A percentile compares a stretch with the other conserved stretches of the same genome.
Evolutionary conservation across 257 asterid species (phyloP).

Genomic region (Thymus mandschuricus): DNA sequence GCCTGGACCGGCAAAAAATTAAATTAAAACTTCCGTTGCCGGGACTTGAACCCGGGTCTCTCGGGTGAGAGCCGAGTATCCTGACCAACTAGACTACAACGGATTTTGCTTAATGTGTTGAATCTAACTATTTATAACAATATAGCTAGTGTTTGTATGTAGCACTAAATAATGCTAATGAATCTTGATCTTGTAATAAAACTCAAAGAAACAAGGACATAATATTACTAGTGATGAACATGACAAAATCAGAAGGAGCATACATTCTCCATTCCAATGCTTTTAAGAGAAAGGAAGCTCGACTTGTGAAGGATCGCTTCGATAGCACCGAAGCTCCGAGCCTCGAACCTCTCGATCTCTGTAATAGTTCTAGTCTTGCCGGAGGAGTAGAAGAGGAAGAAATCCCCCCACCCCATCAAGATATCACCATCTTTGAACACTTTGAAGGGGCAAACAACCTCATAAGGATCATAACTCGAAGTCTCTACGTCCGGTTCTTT

Average conservation of each 20-base stretch:
- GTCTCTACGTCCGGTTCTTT: background rate
- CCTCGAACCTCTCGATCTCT: background rate
- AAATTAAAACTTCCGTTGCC: slow-evolving; percentile 70
- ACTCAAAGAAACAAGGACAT: too few species aligned
- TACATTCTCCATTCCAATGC: slow-evolving; percentile 27
- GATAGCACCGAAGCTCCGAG: background rate
- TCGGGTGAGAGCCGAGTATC: slow-evolving; percentile 99
- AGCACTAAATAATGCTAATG: too few species aligned
- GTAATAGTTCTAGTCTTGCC: background rate
- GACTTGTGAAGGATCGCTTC: slow-evolving; percentile 30
- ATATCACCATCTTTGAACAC: slow-evolving; percentile 10
- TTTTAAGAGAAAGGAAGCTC: slow-evolving; percentile 41
- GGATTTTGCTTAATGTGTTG: slow-evolving; percentile 30
- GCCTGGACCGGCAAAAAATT: background rate
- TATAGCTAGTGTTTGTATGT: too few species aligned
- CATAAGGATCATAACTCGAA: background rate
- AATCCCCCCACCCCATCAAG: background rate
- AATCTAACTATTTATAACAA: too few species aligned
- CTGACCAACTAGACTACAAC: slow-evolving; percentile 99
- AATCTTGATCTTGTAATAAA: too few species aligned
- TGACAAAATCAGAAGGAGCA: background rate
- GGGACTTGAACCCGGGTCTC: slow-evolving; percentile 99
- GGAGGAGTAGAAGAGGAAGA: background rate
- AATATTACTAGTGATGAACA: background rate
- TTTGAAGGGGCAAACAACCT: slow-evolving; percentile 1